Conservation (phyloP, 306 rosid species). For the Corylus heterophylla region DNA sequence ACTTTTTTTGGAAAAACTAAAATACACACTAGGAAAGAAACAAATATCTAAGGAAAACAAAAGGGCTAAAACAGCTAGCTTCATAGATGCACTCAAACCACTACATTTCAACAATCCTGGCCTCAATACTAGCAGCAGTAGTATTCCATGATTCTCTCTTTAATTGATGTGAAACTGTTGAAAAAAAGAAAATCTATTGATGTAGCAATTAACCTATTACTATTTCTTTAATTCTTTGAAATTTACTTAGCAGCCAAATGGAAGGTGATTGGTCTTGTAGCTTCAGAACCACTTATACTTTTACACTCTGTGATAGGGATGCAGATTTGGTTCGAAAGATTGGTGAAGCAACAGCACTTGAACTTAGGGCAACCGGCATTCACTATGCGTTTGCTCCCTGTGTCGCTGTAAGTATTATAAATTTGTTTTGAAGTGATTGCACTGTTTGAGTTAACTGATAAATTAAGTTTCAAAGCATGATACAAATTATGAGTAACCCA, state of each 20-base stretch:
- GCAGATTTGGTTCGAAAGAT: slow-evolving; percentile 49
- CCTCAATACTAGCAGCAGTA: not conserved
- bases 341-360: slow-evolving; percentile 54
- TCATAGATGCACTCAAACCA: not conserved
- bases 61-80: not conserved
- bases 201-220: not conserved
- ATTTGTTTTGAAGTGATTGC: not conserved
- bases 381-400: slow-evolving; percentile 54
- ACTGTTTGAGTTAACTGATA: not conserved
- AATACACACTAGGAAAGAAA: not conserved
- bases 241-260: not conserved
- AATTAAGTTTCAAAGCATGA: not conserved
- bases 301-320: slow-evolving; percentile 34
- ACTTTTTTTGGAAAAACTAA: not conserved
- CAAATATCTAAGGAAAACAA: not conserved
- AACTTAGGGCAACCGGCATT: slow-evolving; percentile 55
- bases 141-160: not conserved
- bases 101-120: not conserved
- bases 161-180: not conserved
- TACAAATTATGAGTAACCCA: not conserved
- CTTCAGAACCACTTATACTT: not conserved
- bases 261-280: not conserved
- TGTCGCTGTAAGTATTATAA: slow-evolving; percentile 47
- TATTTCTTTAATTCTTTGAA: not conserved
- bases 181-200: not conserved